Conservation (phyloP, 768 basidiomycete genomes). For the Leccinum incarnatum region DNA sequence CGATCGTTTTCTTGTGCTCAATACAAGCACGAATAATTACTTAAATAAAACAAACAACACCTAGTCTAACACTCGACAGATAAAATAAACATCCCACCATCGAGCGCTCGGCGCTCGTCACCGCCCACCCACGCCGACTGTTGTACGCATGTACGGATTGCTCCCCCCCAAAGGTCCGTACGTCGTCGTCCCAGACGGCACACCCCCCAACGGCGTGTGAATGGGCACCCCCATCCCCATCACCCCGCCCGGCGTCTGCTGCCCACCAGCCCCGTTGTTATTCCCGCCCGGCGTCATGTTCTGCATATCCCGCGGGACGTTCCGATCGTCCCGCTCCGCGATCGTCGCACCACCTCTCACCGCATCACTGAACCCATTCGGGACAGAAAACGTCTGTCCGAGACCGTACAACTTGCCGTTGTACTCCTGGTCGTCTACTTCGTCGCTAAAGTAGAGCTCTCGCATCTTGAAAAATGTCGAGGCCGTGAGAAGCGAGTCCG, state of each 20-base stretch:
- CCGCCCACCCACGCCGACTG: conserved; percentile 52
- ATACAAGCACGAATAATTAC: conserved; percentile 34
- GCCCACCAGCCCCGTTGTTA: conserved; percentile 32
- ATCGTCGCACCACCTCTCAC: conserved; percentile 75
- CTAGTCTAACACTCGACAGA: conserved; percentile 16
- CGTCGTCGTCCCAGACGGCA: conserved; percentile 46
- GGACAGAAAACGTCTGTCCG: conserved; percentile 69
- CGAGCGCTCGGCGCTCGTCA: conserved; percentile 22
- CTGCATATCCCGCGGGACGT: conserved; percentile 45
- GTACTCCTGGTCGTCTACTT: conserved; percentile 80
- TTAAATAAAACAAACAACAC: conserved; percentile 22
- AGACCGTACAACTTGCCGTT: conserved; percentile 83
- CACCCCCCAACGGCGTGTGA: conserved; percentile 39
- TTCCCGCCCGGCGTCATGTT: conserved; percentile 51
- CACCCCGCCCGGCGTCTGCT: conserved; percentile 37
- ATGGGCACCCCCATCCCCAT: conserved; percentile 48
- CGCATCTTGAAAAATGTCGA: conserved; percentile 97
- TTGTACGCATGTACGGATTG: conserved; percentile 64
- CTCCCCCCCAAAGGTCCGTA: conserved; percentile 59
- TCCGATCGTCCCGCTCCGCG: conserved; percentile 74
- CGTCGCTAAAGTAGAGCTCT: conserved; percentile 85
- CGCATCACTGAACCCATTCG: conserved; percentile 65
- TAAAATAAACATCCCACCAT: conserved; percentile 14
- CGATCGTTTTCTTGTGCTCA: neutral
- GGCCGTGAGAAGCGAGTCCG: conserved; percentile 92